These are phyloP conservation scores for Cicer arietinum DNA, from an alignment of 306 rosid genomes.

Conservation along the genomic window DNA sequence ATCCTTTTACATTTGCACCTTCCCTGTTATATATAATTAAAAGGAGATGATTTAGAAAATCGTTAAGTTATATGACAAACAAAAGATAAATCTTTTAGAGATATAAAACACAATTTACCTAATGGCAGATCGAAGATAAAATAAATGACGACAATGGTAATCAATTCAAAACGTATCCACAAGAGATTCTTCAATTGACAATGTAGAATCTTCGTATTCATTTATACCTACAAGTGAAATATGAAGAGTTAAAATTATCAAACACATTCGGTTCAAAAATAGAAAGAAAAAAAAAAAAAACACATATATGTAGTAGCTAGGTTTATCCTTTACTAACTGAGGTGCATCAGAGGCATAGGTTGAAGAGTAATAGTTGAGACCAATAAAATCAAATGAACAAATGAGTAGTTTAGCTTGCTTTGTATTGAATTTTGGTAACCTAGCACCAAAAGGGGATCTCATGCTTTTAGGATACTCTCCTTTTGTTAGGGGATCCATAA, in stretches of 20 bases:
- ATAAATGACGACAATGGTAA: slow-evolving; percentile 57
- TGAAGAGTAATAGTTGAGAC: slow-evolving; percentile 66
- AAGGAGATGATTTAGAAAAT: not conserved
- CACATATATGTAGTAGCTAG: slow-evolving; percentile 37
- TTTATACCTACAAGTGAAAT: slow-evolving; percentile 51
- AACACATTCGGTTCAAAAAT: not conserved
- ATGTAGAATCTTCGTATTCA: slow-evolving; percentile 51
- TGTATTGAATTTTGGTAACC: slow-evolving; percentile 57
- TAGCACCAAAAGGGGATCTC: slow-evolving; percentile 49
- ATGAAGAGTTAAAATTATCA: not conserved
- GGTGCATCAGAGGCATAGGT: slow-evolving; percentile 50
- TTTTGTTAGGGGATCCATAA: slow-evolving; percentile 56
- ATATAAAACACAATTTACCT: slow-evolving; percentile 41
- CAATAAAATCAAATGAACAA: slow-evolving; percentile 70
- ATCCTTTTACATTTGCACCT: slow-evolving; percentile 66
- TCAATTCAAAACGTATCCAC: slow-evolving; percentile 57
- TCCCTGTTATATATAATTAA: slow-evolving; percentile 35
- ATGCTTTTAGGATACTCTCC: slow-evolving; percentile 72
- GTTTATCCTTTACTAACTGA: not conserved
- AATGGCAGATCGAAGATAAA: slow-evolving; percentile 54
- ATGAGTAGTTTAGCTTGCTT: slow-evolving; percentile 46
- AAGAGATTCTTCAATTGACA: slow-evolving; percentile 52
- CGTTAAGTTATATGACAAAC: not conserved
- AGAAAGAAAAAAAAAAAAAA: not conserved
- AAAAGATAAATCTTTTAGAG: not conserved